These are phyloP conservation scores for Aspergillus steynii DNA, from an alignment of 495 filamentous ascomycete species.

Conservation along the genomic window DNA sequence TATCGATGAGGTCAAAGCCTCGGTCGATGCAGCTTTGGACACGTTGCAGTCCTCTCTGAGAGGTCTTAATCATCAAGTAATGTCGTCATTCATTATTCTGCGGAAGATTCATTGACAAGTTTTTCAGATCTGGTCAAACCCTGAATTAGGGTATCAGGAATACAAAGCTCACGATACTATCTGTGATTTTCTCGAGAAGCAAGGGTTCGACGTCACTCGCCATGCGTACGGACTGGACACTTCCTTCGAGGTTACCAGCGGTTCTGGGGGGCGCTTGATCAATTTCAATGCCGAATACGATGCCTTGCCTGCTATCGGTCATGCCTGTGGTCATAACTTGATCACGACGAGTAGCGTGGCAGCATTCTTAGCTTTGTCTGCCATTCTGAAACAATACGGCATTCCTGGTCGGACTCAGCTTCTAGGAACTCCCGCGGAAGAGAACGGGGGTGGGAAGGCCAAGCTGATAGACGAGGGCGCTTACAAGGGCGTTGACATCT, in stretches of 20 bases:
- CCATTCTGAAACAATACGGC: slow-evolving; percentile 43
- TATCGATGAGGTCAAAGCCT: slow-evolving; percentile 30
- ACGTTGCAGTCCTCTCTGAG: slow-evolving; percentile 28
- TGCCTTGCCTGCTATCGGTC: slow-evolving; percentile 59
- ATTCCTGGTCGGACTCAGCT: slow-evolving; percentile 60
- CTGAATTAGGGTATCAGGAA: slow-evolving; percentile 60
- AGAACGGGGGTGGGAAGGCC: slow-evolving; percentile 70
- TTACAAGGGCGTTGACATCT: slow-evolving; percentile 64
- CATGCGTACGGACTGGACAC: slow-evolving; percentile 46
- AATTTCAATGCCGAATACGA: slow-evolving; percentile 54
- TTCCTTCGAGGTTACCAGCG: slow-evolving; percentile 39
- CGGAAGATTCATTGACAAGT: slow-evolving; percentile 11
- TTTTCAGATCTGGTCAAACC: slow-evolving; percentile 58
- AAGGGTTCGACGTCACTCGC: slow-evolving; percentile 58
- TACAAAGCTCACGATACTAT: slow-evolving; percentile 58
- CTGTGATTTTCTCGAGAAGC: slow-evolving; percentile 53
- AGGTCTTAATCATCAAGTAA: slow-evolving; percentile 30
- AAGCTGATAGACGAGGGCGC: slow-evolving; percentile 62
- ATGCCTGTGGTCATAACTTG: slow-evolving; percentile 71
- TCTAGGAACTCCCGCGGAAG: slow-evolving; percentile 72
- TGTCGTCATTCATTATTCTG: neutral
- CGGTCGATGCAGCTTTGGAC: slow-evolving; percentile 28
- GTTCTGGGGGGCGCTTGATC: slow-evolving; percentile 42
- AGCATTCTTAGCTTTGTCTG: slow-evolving; percentile 57
- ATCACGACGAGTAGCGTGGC: slow-evolving; percentile 64